Conservation (phyloP, 805 yeast genomes). For the Nakazawaea populi region DNA sequence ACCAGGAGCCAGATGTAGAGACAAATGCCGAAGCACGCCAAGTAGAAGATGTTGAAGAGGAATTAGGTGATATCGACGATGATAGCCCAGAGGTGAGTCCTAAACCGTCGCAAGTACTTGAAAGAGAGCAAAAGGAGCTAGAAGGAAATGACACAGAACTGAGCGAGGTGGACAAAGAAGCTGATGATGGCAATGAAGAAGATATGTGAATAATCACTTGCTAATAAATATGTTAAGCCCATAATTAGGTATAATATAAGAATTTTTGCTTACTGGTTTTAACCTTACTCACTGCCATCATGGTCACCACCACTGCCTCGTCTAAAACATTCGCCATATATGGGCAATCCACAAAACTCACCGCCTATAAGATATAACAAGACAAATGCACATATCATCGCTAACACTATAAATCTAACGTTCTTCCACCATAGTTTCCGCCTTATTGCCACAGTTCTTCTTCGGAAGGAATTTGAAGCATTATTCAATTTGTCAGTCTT, state of each 20-base stretch:
- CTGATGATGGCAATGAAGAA: slow-evolving; percentile 12
- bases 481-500: slow-evolving; percentile 71
- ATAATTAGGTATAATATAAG: no score
- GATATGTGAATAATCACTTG: slow-evolving; percentile 1
- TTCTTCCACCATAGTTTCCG: slow-evolving; percentile 69
- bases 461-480: slow-evolving; percentile 63
- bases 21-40: slow-evolving; percentile 12
- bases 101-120: slow-evolving; percentile 13
- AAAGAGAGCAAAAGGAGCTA: slow-evolving; percentile 12
- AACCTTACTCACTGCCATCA: neutral
- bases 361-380: slow-evolving; percentile 43
- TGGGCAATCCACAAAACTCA: slow-evolving; percentile 48
- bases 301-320: neutral
- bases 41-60: slow-evolving; percentile 11
- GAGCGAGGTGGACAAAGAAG: slow-evolving; percentile 11
- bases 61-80: no score
- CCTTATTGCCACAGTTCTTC: slow-evolving; percentile 57
- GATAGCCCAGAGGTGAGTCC: neutral
- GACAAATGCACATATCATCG: slow-evolving; percentile 18
- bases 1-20: slow-evolving; percentile 8
- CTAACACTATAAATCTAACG: slow-evolving; percentile 33
- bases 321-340: slow-evolving; percentile 32
- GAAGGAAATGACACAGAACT: neutral
- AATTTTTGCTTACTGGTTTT: neutral
- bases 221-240: no score